phyloP scores from a whole-genome alignment of 2,329 filamentous ascomycete genomes.

The Helicocarpus griseus region DNA sequence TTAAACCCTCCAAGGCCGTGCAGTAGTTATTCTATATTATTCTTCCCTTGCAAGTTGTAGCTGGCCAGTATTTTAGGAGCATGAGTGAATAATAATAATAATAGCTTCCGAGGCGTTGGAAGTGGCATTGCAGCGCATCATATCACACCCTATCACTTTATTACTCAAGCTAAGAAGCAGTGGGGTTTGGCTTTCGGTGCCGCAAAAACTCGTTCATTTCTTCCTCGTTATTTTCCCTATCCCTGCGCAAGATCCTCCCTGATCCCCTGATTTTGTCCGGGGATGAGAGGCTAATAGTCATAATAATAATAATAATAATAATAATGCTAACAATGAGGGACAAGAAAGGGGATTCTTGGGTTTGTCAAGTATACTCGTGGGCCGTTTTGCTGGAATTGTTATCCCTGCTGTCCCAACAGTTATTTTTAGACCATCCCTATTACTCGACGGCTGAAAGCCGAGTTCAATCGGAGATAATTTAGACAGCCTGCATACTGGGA shows the following conservation, averaged over 20 bases:
- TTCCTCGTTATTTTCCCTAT: neutral
- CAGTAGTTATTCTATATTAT: neutral
- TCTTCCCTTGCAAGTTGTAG: neutral
- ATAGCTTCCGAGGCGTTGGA: no score
- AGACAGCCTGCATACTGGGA: neutral
- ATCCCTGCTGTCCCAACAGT: neutral
- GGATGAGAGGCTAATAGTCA: neutral
- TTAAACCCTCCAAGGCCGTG: neutral
- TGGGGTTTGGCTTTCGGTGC: neutral
- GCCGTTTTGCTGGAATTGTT: neutral
- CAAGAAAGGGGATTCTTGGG: neutral
- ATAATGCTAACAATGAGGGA: no score
- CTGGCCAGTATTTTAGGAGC: no score
- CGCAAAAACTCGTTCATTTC: neutral
- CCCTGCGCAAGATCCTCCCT: neutral
- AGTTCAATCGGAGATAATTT: neutral
- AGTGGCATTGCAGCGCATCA: neutral
- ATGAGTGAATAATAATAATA: no score
- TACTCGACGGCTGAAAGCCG: neutral
- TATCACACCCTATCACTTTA: neutral
- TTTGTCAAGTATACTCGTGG: no score
- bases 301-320: no score
- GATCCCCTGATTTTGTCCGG: neutral
- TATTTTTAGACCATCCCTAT: neutral
- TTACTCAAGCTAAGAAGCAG: neutral